Percentiles rank a stretch among this genome's conserved stretches.
These are phyloP conservation scores for Arxiozyma telluris DNA, from an alignment of 1,139 yeast species.

Conservation along the genomic window DNA sequence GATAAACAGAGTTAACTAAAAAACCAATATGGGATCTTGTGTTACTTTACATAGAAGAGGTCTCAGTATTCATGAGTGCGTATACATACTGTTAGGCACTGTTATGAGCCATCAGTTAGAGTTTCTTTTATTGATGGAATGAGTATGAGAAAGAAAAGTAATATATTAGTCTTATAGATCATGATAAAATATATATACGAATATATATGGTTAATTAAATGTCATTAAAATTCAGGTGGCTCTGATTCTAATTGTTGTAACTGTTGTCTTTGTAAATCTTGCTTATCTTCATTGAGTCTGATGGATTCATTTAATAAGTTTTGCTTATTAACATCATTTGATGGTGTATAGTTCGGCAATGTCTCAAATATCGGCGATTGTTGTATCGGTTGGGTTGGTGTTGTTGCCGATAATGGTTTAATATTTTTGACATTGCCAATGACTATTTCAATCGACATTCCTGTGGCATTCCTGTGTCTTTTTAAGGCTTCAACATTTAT, in stretches of 20 bases:
- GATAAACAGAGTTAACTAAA: too few species aligned
- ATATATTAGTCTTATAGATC: not conserved
- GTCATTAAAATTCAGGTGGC: conserved; percentile 22
- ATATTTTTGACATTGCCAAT: conserved; percentile 48
- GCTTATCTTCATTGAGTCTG: conserved; percentile 25
- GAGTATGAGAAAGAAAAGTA: not conserved
- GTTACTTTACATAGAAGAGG: not conserved
- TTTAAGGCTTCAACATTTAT: conserved; percentile 73
- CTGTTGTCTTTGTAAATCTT: conserved; percentile 30
- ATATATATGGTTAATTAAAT: not conserved
- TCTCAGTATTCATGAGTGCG: too few species aligned
- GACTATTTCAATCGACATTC: conserved; percentile 67
- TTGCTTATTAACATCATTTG: not conserved
- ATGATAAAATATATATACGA: too few species aligned
- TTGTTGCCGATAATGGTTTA: not conserved
- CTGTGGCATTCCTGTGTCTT: conserved; percentile 64
- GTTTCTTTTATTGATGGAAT: too few species aligned
- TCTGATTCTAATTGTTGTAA: conserved; percentile 32
- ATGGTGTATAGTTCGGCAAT: conserved; percentile 20
- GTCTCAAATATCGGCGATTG: conserved; percentile 9
- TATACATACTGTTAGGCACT: not conserved
- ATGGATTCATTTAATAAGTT: conserved; percentile 2
- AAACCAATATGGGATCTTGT: not conserved
- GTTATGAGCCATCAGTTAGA: not conserved
- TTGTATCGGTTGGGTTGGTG: not conserved